Evolutionary conservation across 2,329 filamentous ascomycete genomes (phyloP).

Genomic region (Huntiella bhutanensis): DNA sequence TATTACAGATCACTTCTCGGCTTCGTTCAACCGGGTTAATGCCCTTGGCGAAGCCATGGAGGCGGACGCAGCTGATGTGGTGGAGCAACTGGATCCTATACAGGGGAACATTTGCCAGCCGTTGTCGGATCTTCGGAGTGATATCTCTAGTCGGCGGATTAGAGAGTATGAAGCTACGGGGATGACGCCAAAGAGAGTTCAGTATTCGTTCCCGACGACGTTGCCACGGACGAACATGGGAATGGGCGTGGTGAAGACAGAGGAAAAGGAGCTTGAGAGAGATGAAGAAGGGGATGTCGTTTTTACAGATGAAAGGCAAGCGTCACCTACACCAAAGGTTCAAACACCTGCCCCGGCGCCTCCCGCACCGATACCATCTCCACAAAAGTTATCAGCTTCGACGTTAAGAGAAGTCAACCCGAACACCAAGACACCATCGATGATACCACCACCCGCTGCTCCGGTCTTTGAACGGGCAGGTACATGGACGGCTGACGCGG

Average conservation of each 20-base stretch:
- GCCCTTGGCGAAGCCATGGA: constrained; percentile 51
- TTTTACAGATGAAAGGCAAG: constrained; percentile 21
- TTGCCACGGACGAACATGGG: constrained; percentile 48
- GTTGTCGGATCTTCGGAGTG: constrained; percentile 49
- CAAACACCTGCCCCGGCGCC: neutral
- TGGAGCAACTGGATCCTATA: constrained; percentile 42
- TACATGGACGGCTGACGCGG: neutral
- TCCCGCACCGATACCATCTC: constrained; percentile 14
- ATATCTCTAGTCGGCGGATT: constrained; percentile 45
- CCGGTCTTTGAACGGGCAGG: neutral
- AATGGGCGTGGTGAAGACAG: constrained; percentile 8
- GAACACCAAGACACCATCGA: constrained; percentile 15
- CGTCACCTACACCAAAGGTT: neutral
- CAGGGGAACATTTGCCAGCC: constrained; percentile 43
- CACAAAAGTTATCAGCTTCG: constrained; percentile 2
- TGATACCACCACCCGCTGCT: too few species aligned
- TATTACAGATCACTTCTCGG: constrained; percentile 51
- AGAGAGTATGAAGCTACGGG: constrained; percentile 74
- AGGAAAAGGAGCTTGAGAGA: constrained; percentile 14
- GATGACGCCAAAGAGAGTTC: constrained; percentile 60
- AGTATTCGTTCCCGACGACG: constrained; percentile 62
- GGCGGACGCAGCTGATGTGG: constrained; percentile 36
- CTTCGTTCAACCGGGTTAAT: constrained; percentile 48
- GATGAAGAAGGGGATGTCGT: constrained; percentile 20
- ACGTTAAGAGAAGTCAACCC: constrained; percentile 39